Evolutionary conservation across 2,329 filamentous ascomycete genomes (phyloP).

Genomic region (Fusarium marasasianum): DNA sequence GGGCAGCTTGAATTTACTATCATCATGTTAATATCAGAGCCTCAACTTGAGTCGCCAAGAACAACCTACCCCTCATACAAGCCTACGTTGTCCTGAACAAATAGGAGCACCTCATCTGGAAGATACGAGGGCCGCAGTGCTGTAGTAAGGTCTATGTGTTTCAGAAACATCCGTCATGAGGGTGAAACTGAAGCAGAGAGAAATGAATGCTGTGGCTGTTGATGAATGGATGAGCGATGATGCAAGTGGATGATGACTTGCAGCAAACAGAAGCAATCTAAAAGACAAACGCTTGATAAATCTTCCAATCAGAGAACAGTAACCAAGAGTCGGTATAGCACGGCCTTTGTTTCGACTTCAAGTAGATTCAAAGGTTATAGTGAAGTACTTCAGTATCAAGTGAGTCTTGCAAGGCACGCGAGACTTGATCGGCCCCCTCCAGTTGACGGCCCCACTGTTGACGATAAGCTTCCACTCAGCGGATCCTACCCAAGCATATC

Average conservation of each 20-base stretch:
- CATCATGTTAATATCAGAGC: conserved; percentile 17
- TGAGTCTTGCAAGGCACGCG: conserved; percentile 15
- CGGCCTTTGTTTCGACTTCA: not conserved
- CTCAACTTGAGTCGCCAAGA: not conserved
- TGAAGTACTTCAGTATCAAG: conserved; percentile 10
- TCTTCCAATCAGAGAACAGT: not conserved
- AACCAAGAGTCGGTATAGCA: not conserved
- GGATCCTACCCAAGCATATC: not conserved
- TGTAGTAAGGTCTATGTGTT: conserved; percentile 94
- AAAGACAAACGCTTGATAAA: not conserved
- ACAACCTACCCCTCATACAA: conserved; percentile 90
- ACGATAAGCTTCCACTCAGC: conserved; percentile 17
- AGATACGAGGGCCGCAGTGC: conserved; percentile 92
- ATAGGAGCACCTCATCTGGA: conserved; percentile 92
- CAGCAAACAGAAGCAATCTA: conserved; percentile 9
- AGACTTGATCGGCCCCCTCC: conserved; percentile 23
- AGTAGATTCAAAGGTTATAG: not conserved
- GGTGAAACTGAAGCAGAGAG: conserved; percentile 41
- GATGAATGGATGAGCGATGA: conserved; percentile 26
- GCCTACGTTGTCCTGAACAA: conserved; percentile 97
- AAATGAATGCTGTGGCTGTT: not conserved
- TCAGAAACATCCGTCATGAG: conserved; percentile 91
- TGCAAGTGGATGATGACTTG: conserved; percentile 30
- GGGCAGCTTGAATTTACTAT: conserved; percentile 92
- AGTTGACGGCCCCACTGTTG: conserved; percentile 29